Percentiles rank a stretch among this genome's conserved stretches.
These are phyloP conservation scores for Intubia oerlemansii DNA, from an alignment of 2,329 filamentous ascomycete species.

Conservation along the genomic window DNA sequence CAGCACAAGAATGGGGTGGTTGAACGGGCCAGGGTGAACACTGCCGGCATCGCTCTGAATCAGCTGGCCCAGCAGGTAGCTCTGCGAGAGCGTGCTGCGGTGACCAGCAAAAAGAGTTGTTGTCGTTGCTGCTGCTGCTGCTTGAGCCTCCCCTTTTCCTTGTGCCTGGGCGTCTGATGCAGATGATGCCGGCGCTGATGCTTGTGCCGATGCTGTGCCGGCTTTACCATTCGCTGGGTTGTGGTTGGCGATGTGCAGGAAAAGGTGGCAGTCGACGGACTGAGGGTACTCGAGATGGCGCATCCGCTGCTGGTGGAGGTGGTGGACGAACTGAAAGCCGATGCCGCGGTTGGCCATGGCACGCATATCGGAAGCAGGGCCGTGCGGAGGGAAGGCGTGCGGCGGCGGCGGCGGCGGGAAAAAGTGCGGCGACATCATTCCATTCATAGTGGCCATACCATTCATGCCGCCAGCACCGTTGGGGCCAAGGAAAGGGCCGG, in stretches of 20 bases:
- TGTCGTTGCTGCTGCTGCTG: conserved; percentile 1
- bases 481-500: conserved; percentile 1
- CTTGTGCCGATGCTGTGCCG: no score
- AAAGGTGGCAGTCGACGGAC: conserved; percentile 7
- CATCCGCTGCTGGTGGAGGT: conserved; percentile 5
- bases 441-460: conserved; percentile 2
- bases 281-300: conserved; percentile 4
- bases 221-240: no score
- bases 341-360: conserved; percentile 1
- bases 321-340: conserved; percentile 5
- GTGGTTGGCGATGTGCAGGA: conserved; percentile 5
- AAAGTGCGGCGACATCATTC: conserved; percentile 4
- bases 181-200: no score
- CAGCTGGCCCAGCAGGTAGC: conserved; percentile 6
- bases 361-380: no score
- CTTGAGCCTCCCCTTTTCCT: no score
- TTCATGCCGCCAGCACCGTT: no score
- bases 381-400: no score
- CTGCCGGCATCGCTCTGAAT: conserved; percentile 1
- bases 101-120: conserved; percentile 9
- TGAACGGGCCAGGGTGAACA: conserved; percentile 5
- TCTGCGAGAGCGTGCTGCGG: conserved; percentile 7
- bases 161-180: no score
- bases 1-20: conserved; percentile 2
- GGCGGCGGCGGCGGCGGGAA: no score